Evolutionary conservation across 2,329 filamentous ascomycete genomes (phyloP), one percentile per base, ranked within the genome.

Genomic region (Arachnomyces sp.): DNA sequence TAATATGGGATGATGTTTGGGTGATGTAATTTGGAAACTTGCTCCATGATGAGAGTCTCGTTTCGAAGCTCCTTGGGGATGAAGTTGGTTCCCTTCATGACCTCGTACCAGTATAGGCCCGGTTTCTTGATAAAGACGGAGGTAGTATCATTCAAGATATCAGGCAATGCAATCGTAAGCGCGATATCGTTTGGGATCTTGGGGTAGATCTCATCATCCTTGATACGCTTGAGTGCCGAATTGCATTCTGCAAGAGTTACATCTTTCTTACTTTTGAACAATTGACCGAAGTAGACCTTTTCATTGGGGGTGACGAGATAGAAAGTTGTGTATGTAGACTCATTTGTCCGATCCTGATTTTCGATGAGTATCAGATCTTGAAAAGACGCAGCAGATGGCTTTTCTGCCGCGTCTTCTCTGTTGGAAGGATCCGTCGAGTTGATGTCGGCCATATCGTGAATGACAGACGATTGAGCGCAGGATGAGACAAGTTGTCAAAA

Each of bases 1-100:
- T 51, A 31, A 28, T 54, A 54, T 8, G 28, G 30, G 37, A 52
- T 43, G 14, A 54, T 52, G 40, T 53, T 51, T 8, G 53, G 55
- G 36, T 61, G 57, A 6, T 51, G 51, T 25, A 25, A 25, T 9
- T 25, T 25, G 21, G 4, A 44, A 11, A 52, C 34, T 7, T 14
- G 25, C 18, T 52, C 44, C 43, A 54, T 35, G 17, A 21, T 35
- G 12, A 35, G 14, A 6, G 7, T n/a, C 13, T 35, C 33, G 14
- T 21, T 35, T 18, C 7, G 12, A 15, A 16, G 4, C 16, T 15
- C 17, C 33, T 16, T 7, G 7, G 17, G 13, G 33, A 35, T 35
- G 18, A 16, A 35, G 17, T 21, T 14, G 13, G 6, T 35, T n/a
- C 18, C 33, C 33, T 21, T n/a, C 33, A 35, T 16, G 7, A 21